phyloP scores from a whole-genome alignment of 208 protist species.

The Kentomonas sorsogonicus region DNA sequence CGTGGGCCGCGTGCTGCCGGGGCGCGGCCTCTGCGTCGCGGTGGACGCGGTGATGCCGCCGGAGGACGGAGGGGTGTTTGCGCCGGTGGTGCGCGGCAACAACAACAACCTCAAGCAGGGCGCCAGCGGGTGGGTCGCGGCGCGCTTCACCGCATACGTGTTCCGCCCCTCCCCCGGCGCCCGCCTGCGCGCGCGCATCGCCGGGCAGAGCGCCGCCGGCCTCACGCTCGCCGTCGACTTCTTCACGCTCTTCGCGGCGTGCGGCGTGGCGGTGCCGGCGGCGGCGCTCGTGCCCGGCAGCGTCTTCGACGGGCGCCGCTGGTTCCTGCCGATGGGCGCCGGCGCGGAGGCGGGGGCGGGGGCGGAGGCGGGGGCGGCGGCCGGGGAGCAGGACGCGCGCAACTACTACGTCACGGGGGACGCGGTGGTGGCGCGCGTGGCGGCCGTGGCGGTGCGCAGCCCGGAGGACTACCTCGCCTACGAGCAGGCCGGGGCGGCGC shows the following conservation, averaged over 20 bases:
- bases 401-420: constrained; percentile 51
- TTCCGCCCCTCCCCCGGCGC: constrained; percentile 49
- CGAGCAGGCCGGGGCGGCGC: not conserved
- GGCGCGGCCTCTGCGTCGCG: constrained; percentile 61
- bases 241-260: constrained; percentile 45
- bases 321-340: constrained; percentile 80
- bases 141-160: constrained; percentile 57
- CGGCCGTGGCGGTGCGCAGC: constrained; percentile 37
- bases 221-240: constrained; percentile 59
- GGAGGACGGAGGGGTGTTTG: constrained; percentile 41
- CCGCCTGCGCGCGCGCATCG: constrained; percentile 53
- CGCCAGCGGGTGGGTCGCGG: constrained; percentile 72
- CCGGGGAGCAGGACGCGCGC: not conserved
- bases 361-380: constrained; percentile 5
- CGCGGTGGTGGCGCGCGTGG: constrained; percentile 63
- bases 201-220: constrained; percentile 29
- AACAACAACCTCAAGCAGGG: no score
- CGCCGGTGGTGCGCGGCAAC: constrained; percentile 36
- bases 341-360: constrained; percentile 13
- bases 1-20: constrained; percentile 63
- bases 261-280: constrained; percentile 60
- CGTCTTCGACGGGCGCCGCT: constrained; percentile 33
- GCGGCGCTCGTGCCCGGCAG: constrained; percentile 46
- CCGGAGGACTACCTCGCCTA: constrained; percentile 8
- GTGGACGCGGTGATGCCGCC: constrained; percentile 52